Evolutionary conservation across 2,329 filamentous ascomycete species (phyloP).

Genomic region (Cercospora sesami): DNA sequence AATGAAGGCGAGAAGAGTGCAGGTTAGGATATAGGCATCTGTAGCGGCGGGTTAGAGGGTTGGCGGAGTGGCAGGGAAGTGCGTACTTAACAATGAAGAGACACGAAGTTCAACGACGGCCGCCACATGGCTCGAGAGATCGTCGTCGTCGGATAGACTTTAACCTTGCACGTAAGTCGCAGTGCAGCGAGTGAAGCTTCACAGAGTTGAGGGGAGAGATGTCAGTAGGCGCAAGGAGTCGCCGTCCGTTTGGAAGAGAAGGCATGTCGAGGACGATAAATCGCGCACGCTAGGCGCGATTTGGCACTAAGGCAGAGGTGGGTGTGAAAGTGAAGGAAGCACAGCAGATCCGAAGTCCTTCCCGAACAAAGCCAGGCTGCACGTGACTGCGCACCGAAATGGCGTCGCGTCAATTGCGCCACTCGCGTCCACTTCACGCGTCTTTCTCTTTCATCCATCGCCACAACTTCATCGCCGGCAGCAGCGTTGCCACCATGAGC

Average conservation of each 20-base stretch:
- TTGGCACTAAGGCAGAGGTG: not conserved
- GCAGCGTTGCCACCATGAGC: constrained; percentile 15
- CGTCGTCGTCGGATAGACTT: not conserved
- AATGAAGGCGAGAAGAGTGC: constrained; percentile 41
- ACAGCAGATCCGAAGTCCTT: not conserved
- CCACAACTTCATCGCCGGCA: not conserved
- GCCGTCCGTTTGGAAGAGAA: not conserved
- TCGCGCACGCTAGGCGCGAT: not conserved
- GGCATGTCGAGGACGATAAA: not conserved
- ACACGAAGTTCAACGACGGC: constrained; percentile 11
- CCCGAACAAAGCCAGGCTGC: not conserved
- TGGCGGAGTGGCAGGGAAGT: not conserved
- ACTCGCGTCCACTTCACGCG: not conserved
- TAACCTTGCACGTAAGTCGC: not conserved
- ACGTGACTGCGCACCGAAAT: not conserved
- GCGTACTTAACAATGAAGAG: constrained; percentile 14
- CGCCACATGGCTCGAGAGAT: not conserved
- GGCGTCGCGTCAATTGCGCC: not conserved
- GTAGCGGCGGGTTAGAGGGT: not conserved
- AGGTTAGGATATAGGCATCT: constrained; percentile 47
- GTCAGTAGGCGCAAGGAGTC: not conserved
- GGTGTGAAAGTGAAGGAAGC: not conserved
- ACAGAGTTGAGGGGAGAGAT: not conserved
- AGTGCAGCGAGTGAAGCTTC: not conserved
- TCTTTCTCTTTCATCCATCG: not conserved